These are phyloP conservation scores for Vaccinium vitisidaea DNA, from an alignment of 148 eudicot species.

Conservation along the genomic window DNA sequence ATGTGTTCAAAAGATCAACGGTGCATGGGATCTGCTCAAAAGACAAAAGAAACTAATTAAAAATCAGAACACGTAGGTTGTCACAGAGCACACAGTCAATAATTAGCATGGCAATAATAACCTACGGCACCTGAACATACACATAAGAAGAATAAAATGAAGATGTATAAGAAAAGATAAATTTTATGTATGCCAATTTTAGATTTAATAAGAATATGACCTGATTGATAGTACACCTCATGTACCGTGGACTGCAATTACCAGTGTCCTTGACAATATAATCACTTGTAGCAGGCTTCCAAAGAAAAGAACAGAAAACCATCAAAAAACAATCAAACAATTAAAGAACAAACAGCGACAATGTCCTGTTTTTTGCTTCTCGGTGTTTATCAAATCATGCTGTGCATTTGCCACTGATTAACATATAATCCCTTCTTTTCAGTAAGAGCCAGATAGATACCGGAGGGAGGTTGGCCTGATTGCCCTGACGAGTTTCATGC, in stretches of 20 bases:
- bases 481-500: constrained; percentile 88
- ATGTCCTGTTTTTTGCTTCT: background rate
- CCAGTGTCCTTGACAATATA: constrained; percentile 91
- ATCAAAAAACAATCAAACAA: background rate
- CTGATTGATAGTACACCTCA: constrained; percentile 97
- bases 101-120: background rate
- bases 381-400: background rate
- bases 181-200: background rate
- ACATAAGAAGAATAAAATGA: background rate
- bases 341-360: background rate
- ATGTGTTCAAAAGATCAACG: constrained; percentile 77
- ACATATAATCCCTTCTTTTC: background rate
- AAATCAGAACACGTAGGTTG: constrained; percentile 10
- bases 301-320: constrained; percentile 13
- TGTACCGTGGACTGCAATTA: constrained; percentile 93
- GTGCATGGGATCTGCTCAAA: constrained; percentile 78
- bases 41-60: constrained; percentile 13
- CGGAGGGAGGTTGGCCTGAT: constrained; percentile 98
- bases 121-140: background rate
- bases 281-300: constrained; percentile 88
- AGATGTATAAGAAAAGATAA: background rate
- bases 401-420: background rate
- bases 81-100: background rate
- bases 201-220: constrained; percentile 29
- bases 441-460: constrained; percentile 35